Base-by-base conservation (phyloP, 2,329 filamentous ascomycete genomes). In the Colletotrichum limetticola region DNA sequence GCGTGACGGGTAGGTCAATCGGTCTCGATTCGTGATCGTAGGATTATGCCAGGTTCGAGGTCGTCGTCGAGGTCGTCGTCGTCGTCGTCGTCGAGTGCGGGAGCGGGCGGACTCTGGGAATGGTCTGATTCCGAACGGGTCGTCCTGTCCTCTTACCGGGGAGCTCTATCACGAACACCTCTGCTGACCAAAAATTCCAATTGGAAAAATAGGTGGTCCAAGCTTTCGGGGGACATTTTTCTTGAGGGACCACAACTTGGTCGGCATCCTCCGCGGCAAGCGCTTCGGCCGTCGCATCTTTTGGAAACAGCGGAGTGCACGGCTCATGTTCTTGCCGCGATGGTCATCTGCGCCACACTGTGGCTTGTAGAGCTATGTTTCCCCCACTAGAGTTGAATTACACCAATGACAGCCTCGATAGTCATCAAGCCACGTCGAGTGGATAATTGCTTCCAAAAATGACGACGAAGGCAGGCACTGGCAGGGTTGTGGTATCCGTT, bases 191-290 rank as follows among this genome's bases (percentile, higher is more conserved):
- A 69, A 72, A 69, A 59, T 22, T 64, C 66, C 59, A 65, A 70
- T 72, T 61, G 55, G 30, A 59, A 65, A 65, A 60, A 37, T n/a
- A 19, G 28, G 24, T 72, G 70, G 70, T 56, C 70, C 70, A 60
- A 72, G 70, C 70, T 72, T 70, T 53, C 28, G 59, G 60, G 35
- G 53, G 46, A 32, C 42, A 12, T 32, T 22, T 46, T 62, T 59
- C 52, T 9, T 5, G 6, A 12, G 28, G 9, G 6, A 19, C 24
- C 64, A 37, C 30, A 22, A 14, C n/a, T 32, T n/a, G 32, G 32
- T n/a, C 26, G 52, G 66, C 22, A 24, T 52, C n/a, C 35, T 30
- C 26, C n/a, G 26, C 52, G 37, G 52, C 37, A 37, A 37, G 12
- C 37, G 14, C 37, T 19, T 42, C 37, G 16, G 37, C 32, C 32